Evolutionary conservation across 306 rosid species (phyloP).

Genomic region (Begonia loranthoides): DNA sequence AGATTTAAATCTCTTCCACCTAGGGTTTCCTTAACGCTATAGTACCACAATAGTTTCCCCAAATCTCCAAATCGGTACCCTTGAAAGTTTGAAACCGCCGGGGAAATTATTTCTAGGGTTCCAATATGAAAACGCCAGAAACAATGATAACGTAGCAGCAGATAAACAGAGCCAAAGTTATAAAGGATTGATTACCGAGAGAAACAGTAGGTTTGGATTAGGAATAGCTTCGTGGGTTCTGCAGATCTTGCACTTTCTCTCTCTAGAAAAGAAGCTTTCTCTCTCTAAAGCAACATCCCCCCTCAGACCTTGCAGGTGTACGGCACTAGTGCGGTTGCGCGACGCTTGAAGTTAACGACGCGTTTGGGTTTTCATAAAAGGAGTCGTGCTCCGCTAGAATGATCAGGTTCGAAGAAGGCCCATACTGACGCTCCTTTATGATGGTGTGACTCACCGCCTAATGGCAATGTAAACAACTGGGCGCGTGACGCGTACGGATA

Average conservation of each 20-base stretch:
- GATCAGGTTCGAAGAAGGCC: background rate
- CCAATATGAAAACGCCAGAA: background rate
- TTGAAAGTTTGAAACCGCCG: background rate
- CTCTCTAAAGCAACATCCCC: conserved; percentile 32
- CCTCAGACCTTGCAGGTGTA: background rate
- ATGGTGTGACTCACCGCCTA: background rate
- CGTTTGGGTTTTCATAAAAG: background rate
- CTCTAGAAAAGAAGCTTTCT: conserved; percentile 24
- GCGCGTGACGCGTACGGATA: background rate
- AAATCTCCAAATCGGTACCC: background rate
- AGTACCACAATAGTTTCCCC: background rate
- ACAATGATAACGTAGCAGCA: background rate
- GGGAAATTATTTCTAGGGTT: background rate
- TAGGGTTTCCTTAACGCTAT: conserved; percentile 1
- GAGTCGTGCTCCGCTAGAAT: background rate
- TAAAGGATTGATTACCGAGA: background rate
- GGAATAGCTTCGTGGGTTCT: conserved; percentile 12
- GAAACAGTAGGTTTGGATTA: conserved; percentile 22
- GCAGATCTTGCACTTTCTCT: conserved; percentile 42
- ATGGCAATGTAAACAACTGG: background rate
- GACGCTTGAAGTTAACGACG: background rate
- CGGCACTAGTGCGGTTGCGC: background rate
- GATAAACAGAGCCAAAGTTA: background rate
- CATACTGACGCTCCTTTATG: background rate
- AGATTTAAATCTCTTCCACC: background rate